Base-by-base conservation (phyloP, 2,329 filamentous ascomycete genomes). In the Apiospora malaysiana region DNA sequence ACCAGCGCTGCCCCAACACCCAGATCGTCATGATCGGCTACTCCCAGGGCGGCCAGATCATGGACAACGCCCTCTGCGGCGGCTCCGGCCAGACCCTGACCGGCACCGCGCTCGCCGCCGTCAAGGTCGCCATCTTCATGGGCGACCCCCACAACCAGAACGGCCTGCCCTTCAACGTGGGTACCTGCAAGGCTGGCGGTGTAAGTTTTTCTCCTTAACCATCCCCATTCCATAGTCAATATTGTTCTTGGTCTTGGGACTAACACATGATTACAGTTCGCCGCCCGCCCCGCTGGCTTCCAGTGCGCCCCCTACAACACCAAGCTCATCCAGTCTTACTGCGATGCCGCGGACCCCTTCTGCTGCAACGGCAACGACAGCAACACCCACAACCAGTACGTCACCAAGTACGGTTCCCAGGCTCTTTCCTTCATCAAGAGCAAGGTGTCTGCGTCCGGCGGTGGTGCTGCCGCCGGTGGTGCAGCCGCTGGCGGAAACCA, bases 361-460 rank as follows among this genome's bases (percentile, higher is more conserved):
- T 92, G 90, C 84, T 92, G 89, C 80, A 90, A 86, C 56, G 90
- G 90, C 67, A 90, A 85, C 75, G 84, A 91, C 72, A 83, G 85
- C 37, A 86, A 87, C 75, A 84, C 86, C 8, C 90, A 92, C 78
- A 87, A 91, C 78, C 85, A 88, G 68, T 92, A 92, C 71, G 89
- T 88, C n/a, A 84, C 81, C 72, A 87, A 88, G 75, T 92, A 92
- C 72, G 90, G 90, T 1, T 77, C 83, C 8, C 82, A 89, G 75
- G 90, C 90, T 1, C 77, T 92, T 51, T 74, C 82, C 0, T 92
- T 92, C 74, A 87, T 91, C 75, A 88, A 89, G 79, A 82, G 79
- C 69, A 72, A 72, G 70, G 59, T 73, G n/a, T 63, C 56, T 0
- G 56, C 56, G 8, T n/a, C 8, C 27, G 56, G 56, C 4, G 56